Conservation (phyloP, 768 basidiomycete genomes). For the Boletus patriciae region DNA sequence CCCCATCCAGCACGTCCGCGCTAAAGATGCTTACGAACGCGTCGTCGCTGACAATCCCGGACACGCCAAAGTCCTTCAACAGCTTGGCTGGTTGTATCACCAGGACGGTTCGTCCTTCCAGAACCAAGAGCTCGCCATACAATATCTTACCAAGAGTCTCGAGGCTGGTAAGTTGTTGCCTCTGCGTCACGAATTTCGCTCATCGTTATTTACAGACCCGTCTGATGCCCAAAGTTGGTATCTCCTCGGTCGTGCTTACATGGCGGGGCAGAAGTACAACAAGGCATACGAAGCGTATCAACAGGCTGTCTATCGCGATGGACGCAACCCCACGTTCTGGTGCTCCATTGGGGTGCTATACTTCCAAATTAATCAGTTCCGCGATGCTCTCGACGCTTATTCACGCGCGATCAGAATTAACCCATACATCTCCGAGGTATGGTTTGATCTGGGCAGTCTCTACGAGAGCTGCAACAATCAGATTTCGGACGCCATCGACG, state of each 20-base stretch:
- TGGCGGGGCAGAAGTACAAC: conserved; percentile 98
- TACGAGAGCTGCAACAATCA: conserved; percentile 99
- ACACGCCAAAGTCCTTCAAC: conserved; percentile 96
- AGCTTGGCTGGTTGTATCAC: conserved; percentile 97
- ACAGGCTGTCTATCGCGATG: conserved; percentile 98
- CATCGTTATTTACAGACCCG: conserved; percentile 57
- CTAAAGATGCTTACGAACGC: conserved; percentile 94
- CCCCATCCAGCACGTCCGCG: conserved; percentile 67
- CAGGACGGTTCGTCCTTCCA: conserved; percentile 94
- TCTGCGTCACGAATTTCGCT: neutral
- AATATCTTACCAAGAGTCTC: conserved; percentile 90
- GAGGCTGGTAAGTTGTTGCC: conserved; percentile 72
- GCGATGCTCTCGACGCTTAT: conserved; percentile 97
- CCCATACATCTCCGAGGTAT: conserved; percentile 85
- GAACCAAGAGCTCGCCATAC: conserved; percentile 92
- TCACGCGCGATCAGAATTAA: conserved; percentile 98
- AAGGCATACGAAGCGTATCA: conserved; percentile 99
- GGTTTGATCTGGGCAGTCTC: conserved; percentile 91
- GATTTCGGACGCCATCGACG: conserved; percentile 97
- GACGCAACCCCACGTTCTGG: conserved; percentile 99
- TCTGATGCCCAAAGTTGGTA: conserved; percentile 99
- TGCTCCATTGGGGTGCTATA: conserved; percentile 99
- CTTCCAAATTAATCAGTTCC: conserved; percentile 99
- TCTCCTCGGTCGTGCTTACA: conserved; percentile 95
- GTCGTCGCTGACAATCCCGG: conserved; percentile 91